Evolutionary conservation across 2,329 filamentous ascomycete species (phyloP).

Genomic region (Colletotrichum eleusines): DNA sequence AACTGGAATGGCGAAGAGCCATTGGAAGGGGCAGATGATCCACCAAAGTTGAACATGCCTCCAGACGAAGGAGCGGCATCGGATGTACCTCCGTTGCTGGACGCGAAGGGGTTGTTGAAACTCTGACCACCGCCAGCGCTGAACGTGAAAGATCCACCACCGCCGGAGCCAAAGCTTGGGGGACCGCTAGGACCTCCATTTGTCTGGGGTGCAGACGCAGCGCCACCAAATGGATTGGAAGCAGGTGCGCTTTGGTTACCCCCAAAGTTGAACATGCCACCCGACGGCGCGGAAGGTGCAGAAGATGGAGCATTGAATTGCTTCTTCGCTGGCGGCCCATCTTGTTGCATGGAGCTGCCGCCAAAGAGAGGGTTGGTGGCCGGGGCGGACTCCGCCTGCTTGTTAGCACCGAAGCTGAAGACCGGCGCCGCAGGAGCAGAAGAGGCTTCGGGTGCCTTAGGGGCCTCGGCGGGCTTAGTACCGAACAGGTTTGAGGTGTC

Average conservation of each 20-base stretch:
- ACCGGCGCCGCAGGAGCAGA: conserved; percentile 45
- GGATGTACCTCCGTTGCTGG: conserved; percentile 45
- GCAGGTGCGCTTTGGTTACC: conserved; percentile 44
- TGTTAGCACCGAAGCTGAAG: conserved; percentile 52
- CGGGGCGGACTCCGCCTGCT: conserved; percentile 45
- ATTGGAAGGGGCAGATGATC: conserved; percentile 41
- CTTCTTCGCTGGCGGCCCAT: conserved; percentile 52
- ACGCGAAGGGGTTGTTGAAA: conserved; percentile 57
- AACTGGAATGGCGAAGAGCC: conserved; percentile 54
- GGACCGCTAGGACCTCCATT: conserved; percentile 35
- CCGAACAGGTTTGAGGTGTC: conserved; percentile 50
- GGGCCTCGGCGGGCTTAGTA: conserved; percentile 20
- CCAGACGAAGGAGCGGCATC: conserved; percentile 45
- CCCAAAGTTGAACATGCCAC: conserved; percentile 56
- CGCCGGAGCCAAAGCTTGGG: conserved; percentile 50
- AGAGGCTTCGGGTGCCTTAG: conserved; percentile 25
- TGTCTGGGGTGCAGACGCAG: conserved; percentile 30
- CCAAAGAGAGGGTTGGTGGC: conserved; percentile 51
- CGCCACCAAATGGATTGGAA: conserved; percentile 32
- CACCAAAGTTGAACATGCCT: conserved; percentile 54
- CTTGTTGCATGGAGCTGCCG: conserved; percentile 59
- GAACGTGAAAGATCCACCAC: conserved; percentile 43
- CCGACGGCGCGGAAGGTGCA: conserved; percentile 45
- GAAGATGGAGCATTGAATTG: conserved; percentile 51
- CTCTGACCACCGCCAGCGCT: conserved; percentile 44